Base-by-base conservation (phyloP, 2,329 filamentous ascomycete species). In the Paracoccidioides lutzii region DNA sequence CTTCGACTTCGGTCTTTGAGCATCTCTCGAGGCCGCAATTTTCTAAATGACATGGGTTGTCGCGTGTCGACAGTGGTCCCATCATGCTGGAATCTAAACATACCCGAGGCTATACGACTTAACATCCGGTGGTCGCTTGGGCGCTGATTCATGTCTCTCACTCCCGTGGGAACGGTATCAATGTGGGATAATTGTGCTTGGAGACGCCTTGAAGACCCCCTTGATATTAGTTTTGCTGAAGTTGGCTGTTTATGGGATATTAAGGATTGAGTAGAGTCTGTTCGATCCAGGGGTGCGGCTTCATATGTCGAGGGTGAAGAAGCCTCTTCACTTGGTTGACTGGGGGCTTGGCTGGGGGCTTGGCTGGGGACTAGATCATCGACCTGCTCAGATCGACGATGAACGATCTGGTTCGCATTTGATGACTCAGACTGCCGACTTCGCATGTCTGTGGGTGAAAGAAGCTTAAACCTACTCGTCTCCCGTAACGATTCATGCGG, bases 51-150 rank as follows among this genome's bases (percentile, higher is more conserved):
- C 41, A 76, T 60, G 22, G 69, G 67, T 48, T 70, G 69, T 59
- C 73, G 67, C 45, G 68, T 67, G 55, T 75, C 62, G 41, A 67
- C 59, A 33, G 75, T 57, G 53, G 72, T 74, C 58, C 76, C 74
- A 46, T 72, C 69, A 7, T 76, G 62, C 54, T 73, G 73, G 58
- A 74, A 74, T 42, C 70, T 68, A 42, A 75, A 72, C 44, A 74
- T 63, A n/a, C 70, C 70, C 28, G 61, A 66, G 10, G 65, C 54
- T 33, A 63, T 55, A 45, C 55, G 60, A 33, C 40, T 56, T 30
- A 60, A 61, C 5, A 66, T 55, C 40, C 63, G 61, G 37, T 57
- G 61, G 35, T 60, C 59, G 9, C 54, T 44, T 37, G 10, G 40
- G 15, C 45, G 46, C 3, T 55, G 43, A 6, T 32, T 22, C 12